Evolutionary conservation across 208 protist species (phyloP).

Genomic region (Crithidia brevicula): DNA sequence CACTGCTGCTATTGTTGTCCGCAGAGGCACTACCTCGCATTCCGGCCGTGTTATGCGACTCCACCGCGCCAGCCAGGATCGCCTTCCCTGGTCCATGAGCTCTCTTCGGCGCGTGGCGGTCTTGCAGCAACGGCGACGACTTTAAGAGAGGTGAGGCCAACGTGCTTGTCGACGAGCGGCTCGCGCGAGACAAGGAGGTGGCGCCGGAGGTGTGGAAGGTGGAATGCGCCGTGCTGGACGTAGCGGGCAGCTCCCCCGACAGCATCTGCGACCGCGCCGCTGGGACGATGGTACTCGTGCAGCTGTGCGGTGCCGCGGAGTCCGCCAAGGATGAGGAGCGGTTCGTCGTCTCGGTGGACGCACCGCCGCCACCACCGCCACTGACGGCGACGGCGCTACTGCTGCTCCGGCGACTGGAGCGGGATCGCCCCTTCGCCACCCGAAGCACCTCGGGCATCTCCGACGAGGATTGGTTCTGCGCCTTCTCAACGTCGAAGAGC

Average conservation of each 20-base stretch:
- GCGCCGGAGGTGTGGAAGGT: neutral
- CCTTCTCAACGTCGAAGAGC: neutral
- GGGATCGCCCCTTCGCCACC: neutral
- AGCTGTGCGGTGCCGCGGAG: constrained; percentile 3
- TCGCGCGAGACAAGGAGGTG: neutral
- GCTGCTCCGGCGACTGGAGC: neutral
- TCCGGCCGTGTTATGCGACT: neutral
- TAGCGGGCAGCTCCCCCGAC: neutral
- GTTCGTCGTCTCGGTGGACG: neutral
- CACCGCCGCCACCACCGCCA: neutral
- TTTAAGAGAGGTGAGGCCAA: no score
- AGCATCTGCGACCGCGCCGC: neutral
- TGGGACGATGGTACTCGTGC: constrained; percentile 11
- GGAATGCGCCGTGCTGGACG: no score
- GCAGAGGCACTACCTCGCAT: neutral
- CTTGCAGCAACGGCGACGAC: no score
- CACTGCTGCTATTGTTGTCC: constrained; percentile 4
- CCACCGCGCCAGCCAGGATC: no score
- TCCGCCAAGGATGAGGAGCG: neutral
- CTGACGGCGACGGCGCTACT: neutral
- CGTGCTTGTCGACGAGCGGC: no score
- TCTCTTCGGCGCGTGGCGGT: no score
- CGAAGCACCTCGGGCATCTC: constrained; percentile 1
- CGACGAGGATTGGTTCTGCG: neutral
- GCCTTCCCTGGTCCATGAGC: no score